Evolutionary conservation across 1,139 yeast genomes (phyloP).

Genomic region (Kazachstania sp.): DNA sequence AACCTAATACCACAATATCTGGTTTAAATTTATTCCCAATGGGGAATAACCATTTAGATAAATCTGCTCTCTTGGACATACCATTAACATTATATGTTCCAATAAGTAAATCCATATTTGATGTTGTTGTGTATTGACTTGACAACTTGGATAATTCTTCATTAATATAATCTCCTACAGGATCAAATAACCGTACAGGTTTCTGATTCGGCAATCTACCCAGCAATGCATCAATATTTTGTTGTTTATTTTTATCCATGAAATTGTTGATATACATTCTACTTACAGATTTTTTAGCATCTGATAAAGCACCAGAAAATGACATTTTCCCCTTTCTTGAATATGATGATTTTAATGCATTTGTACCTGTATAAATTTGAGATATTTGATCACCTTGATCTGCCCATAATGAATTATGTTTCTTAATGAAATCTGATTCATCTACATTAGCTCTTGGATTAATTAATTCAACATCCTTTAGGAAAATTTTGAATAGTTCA

Average conservation of each 20-base stretch:
- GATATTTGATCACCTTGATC: constrained; percentile 97
- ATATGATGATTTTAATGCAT: constrained; percentile 88
- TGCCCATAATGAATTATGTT: constrained; percentile 88
- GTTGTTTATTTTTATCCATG: constrained; percentile 84
- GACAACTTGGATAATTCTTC: constrained; percentile 46
- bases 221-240: constrained; percentile 72
- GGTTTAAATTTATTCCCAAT: constrained; percentile 40
- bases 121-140: constrained; percentile 51
- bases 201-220: constrained; percentile 70
- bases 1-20: constrained; percentile 76
- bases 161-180: constrained; percentile 72
- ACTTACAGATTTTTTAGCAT: constrained; percentile 91
- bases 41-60: constrained; percentile 81
- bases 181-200: constrained; percentile 75
- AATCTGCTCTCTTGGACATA: constrained; percentile 42
- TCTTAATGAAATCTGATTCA: constrained; percentile 45
- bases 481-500: constrained; percentile 56
- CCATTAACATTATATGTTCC: constrained; percentile 93
- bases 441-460: constrained; percentile 24
- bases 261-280: constrained; percentile 94
- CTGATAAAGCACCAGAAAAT: constrained; percentile 90
- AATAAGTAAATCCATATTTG: constrained; percentile 56
- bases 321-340: constrained; percentile 95
- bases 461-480: constrained; percentile 41
- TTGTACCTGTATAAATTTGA: constrained; percentile 94